phyloP scores from a whole-genome alignment of 768 basidiomycete species.

The Collybia mongolica region DNA sequence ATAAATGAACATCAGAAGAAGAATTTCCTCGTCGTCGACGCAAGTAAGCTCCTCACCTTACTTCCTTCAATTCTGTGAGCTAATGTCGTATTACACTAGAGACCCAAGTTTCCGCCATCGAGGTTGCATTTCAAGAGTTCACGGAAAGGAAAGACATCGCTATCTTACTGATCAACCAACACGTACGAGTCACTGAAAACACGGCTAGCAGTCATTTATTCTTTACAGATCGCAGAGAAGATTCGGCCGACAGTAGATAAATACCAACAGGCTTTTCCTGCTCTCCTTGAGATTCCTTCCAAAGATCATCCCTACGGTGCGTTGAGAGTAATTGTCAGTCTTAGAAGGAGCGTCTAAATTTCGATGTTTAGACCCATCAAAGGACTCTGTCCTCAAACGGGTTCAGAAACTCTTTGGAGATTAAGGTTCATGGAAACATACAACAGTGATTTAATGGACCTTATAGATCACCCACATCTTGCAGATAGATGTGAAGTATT shows the following conservation, averaged over 20 bases:
- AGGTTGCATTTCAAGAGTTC: constrained; percentile 91
- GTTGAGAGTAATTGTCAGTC: constrained; percentile 17
- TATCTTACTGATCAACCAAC: constrained; percentile 97
- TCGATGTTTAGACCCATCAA: constrained; percentile 77
- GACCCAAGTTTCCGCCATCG: constrained; percentile 88
- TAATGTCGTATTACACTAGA: constrained; percentile 33
- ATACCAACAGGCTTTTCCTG: constrained; percentile 95
- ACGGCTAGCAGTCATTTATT: constrained; percentile 2
- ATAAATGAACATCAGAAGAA: constrained; percentile 89
- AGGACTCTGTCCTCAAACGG: constrained; percentile 93
- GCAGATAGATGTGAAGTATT: constrained; percentile 3
- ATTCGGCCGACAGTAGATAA: constrained; percentile 93
- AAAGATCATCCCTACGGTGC: constrained; percentile 98
- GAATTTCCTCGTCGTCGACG: constrained; percentile 95
- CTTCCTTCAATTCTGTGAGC: not conserved
- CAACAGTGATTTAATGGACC: constrained; percentile 1
- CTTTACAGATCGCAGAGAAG: constrained; percentile 86
- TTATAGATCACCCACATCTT: not conserved
- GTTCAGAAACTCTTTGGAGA: constrained; percentile 97
- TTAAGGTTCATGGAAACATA: constrained; percentile 33
- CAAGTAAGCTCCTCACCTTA: constrained; percentile 58
- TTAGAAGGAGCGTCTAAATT: not conserved
- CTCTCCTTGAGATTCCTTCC: constrained; percentile 94
- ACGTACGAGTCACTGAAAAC: constrained; percentile 46
- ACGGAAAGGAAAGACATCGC: constrained; percentile 94